Evolutionary conservation across 169 alveolate species (phyloP).

Genomic region (Fabrea salina): DNA sequence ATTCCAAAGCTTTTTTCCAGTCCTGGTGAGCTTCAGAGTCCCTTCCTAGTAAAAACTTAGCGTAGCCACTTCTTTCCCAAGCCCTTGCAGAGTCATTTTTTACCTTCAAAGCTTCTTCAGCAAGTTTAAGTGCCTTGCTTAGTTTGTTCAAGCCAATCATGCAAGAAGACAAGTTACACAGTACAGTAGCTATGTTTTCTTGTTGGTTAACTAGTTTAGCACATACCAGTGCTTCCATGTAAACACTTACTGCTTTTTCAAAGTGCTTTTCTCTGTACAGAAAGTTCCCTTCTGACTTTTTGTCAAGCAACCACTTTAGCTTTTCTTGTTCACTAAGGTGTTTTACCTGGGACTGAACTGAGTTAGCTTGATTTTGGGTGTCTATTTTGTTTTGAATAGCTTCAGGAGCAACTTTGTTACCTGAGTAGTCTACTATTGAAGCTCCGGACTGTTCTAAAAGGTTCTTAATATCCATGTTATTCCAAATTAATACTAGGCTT

Average conservation of each 20-base stretch:
- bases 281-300: not conserved
- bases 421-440: too few species aligned
- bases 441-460: too few species aligned
- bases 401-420: too few species aligned
- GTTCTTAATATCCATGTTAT: slow-evolving; percentile 29
- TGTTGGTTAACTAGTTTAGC: not conserved
- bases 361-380: not conserved
- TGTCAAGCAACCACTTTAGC: not conserved
- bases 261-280: not conserved
- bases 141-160: not conserved
- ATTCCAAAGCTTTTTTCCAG: too few species aligned
- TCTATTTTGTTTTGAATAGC: not conserved
- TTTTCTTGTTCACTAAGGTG: slow-evolving; percentile 2
- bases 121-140: not conserved
- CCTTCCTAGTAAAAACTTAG: not conserved
- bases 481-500: slow-evolving; percentile 67
- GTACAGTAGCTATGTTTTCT: not conserved
- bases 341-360: not conserved
- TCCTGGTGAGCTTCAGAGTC: too few species aligned
- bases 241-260: not conserved
- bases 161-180: not conserved
- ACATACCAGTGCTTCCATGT: slow-evolving; percentile 9
- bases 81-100: not conserved
- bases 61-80: not conserved
- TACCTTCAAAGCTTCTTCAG: not conserved